Percentiles rank a stretch among this genome's conserved stretches.
Conservation (phyloP, 2,329 filamentous ascomycete genomes). For the Alternaria solani region DNA sequence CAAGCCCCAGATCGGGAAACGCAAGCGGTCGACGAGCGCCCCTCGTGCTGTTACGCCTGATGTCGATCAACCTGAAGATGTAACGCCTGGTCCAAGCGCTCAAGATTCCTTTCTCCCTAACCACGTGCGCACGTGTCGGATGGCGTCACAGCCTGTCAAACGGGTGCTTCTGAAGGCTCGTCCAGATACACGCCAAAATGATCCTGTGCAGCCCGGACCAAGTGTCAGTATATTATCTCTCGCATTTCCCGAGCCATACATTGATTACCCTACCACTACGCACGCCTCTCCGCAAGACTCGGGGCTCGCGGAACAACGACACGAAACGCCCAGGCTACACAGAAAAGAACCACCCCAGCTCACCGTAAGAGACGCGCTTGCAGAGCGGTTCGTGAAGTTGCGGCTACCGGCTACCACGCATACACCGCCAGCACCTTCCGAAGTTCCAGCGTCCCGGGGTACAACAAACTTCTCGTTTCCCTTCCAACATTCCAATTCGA, state of each 20-base stretch:
- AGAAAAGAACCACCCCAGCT: not conserved
- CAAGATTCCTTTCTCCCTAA: not conserved
- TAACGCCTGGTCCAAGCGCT: not conserved
- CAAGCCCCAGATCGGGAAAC: not conserved
- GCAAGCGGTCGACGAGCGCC: not conserved
- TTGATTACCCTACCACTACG: not conserved
- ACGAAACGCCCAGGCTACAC: not conserved
- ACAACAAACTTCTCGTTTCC: slow-evolving; percentile 1
- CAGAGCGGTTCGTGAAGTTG: slow-evolving; percentile 5
- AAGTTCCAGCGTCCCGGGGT: not conserved
- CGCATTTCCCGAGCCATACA: not conserved
- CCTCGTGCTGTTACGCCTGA: not conserved
- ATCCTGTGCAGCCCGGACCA: not conserved
- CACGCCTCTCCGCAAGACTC: not conserved
- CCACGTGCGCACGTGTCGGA: slow-evolving; percentile 8
- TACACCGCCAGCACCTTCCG: not conserved
- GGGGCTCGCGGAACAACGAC: not conserved
- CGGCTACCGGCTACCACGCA: not conserved
- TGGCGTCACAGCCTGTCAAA: not conserved
- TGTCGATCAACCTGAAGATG: not conserved
- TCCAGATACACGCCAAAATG: not conserved
- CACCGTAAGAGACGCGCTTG: slow-evolving; percentile 4
- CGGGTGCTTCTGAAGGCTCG: not conserved
- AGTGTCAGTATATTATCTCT: not conserved
- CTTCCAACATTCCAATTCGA: not conserved